Base-by-base conservation (phyloP, 768 basidiomycete genomes). In the Fomitopsis pulvina region DNA sequence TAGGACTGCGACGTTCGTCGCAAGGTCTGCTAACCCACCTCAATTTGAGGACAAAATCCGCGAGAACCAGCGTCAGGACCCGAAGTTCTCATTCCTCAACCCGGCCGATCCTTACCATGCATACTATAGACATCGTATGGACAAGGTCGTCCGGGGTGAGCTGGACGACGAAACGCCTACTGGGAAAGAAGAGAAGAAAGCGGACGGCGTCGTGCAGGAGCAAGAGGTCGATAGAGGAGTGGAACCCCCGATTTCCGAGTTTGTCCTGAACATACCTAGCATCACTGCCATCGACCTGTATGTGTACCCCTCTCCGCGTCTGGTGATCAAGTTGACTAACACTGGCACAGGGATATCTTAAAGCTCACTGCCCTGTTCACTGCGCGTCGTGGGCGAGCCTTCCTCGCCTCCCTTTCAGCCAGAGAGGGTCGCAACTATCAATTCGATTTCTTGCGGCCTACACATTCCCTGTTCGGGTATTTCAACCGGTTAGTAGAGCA, bases 1-100 rank as follows among this genome's bases (percentile, higher is more conserved):
- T 74, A 82, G 92, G 62, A 99, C 96, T 12, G 94, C 96, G 3
- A 68, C 77, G 11, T 92, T 87, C 52, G 88, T 98, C 53, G 91
- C 93, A 29, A 86, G 89, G 56, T 95, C 93, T n/a, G 87, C 87
- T 24, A 90, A 96, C 60, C 92, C 94, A 6, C 80, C 83, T 9
- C 82, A 87, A 59, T 93, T 99, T 63, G 95, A 98, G 71, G 91
- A 93, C 65, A 94, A 95, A 71, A 92, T 99, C 67, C 83, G 93
- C 60, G 93, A 97, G 71, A 87, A 89, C 61, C 94, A 94, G 69
- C 90, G 92, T 70, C 79, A 83, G 57, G 95, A 98, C 74, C 92
- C 93, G 50, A 95, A 96, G 71, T 99, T 98, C 77, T 92, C 95
- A 51, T 99, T 99, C 76, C 80, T 99, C 67, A 95, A 95, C 73